Evolutionary conservation across 139 green algal genomes (phyloP), one percentile per base, ranked within the genome.

Genomic region (Ettlia oleoabundans): DNA sequence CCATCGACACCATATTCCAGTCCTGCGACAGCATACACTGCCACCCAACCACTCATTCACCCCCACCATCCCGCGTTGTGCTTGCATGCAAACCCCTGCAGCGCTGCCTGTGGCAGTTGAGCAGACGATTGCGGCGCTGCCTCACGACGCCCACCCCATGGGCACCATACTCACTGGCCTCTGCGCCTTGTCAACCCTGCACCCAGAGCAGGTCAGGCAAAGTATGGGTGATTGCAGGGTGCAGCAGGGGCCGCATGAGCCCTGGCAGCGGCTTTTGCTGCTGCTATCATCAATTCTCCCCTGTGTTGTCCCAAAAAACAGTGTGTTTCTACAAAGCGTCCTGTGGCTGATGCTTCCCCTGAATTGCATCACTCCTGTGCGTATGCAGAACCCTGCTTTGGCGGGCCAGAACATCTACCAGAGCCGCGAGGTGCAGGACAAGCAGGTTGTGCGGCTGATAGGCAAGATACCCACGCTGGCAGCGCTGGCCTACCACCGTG

Each of bases 71-170:
- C n/a, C n/a, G n/a, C n/a, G n/a, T n/a, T n/a, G n/a, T n/a, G 47
- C 47, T 58, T 58, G 15, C 15, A 38, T 58, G 67, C 67, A 58
- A 18, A 32, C 28, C 40, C 22, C 19, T 51, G 71, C 71, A 78
- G 92, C 87, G 22, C 81, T 99, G 71, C 97, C 97, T 0, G 77
- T 88, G 30, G 78, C 86, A 10, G 96, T 99, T 35, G 82, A 93
- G 78, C 75, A 88, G 22, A 93, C 92, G 42, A 73, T 93, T 30
- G 80, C 69, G 37, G 94, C 93, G 10, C 88, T 99, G 83, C 96
- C 97, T 1, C 92, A 96, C 74, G 95, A 99, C 86, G 87, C 94
- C 3, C 97, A 99, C 89, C 96, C 95, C 47, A 99, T 99, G 96
- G 94, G 90, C 24, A 86, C 95, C 37, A 91, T 99, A 53, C 86